Conservation (phyloP, 2,329 filamentous ascomycete genomes). For the Trichophyton rubrum region DNA sequence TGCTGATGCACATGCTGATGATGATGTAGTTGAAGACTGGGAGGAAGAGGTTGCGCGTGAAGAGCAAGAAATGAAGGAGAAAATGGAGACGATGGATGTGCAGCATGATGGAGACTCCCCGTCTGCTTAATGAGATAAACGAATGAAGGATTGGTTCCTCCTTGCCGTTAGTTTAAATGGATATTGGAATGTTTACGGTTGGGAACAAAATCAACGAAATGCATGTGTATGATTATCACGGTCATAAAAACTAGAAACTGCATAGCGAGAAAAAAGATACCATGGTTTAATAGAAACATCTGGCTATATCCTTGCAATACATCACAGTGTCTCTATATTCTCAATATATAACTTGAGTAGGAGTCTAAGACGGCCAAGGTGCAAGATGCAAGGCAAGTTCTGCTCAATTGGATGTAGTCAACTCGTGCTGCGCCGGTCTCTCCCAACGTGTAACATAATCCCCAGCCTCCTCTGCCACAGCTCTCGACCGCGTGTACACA, state of each 20-base stretch:
- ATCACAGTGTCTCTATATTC: background rate
- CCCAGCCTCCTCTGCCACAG: background rate
- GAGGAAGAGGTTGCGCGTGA: constrained; percentile 35
- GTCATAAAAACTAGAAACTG: background rate
- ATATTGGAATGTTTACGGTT: background rate
- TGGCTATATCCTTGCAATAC: background rate
- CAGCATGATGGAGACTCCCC: background rate
- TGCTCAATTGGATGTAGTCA: background rate
- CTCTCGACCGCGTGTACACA: background rate
- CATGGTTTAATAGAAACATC: background rate
- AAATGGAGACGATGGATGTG: constrained; percentile 8
- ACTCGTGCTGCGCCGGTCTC: constrained; percentile 2
- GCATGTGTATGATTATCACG: background rate
- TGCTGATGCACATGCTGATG: constrained; percentile 19
- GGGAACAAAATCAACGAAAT: background rate
- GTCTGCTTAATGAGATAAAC: background rate
- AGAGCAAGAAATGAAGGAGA: constrained; percentile 20
- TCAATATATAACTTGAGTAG: background rate
- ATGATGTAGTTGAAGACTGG: constrained; percentile 35
- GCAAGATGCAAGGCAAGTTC: background rate
- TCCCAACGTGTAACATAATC: constrained; percentile 10
- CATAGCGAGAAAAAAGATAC: background rate
- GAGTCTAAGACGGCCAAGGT: background rate
- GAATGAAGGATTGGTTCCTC: background rate
- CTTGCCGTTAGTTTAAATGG: background rate